Evolutionary conservation across 495 filamentous ascomycete genomes (phyloP).

Genomic region (Penicillium steckii): DNA sequence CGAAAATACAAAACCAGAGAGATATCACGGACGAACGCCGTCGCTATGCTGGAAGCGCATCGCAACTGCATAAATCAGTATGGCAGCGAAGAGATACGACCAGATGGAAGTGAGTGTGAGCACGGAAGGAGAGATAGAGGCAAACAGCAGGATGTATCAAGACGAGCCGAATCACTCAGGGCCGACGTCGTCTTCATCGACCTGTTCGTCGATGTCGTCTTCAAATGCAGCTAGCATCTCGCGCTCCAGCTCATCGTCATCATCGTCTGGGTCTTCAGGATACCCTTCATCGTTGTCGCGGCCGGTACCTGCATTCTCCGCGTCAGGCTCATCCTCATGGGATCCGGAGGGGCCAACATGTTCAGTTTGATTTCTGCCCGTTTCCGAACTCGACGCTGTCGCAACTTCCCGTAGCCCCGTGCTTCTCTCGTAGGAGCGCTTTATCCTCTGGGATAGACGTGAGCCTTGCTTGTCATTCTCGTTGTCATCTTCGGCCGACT

Average conservation of each 20-base stretch:
- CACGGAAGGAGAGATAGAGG: neutral
- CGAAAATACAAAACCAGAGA: conserved; percentile 11
- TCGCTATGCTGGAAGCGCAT: conserved; percentile 41
- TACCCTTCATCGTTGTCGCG: conserved; percentile 13
- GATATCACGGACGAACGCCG: conserved; percentile 32
- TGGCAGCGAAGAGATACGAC: conserved; percentile 7
- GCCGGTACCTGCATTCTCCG: conserved; percentile 19
- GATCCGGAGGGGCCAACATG: conserved; percentile 54
- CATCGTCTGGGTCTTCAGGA: conserved; percentile 40
- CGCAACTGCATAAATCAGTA: conserved; percentile 21
- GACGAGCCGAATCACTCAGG: conserved; percentile 17
- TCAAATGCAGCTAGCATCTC: conserved; percentile 68
- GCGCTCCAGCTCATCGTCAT: conserved; percentile 63
- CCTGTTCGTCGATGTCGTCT: conserved; percentile 38
- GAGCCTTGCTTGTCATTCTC: conserved; percentile 38
- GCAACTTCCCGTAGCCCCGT: conserved; percentile 47
- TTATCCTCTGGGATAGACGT: conserved; percentile 46
- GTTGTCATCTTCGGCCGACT: conserved; percentile 26
- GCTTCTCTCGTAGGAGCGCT: conserved; percentile 49
- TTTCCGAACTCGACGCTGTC: conserved; percentile 34
- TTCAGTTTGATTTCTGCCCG: conserved; percentile 32
- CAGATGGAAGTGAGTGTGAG: conserved; percentile 4
- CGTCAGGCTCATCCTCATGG: conserved; percentile 39
- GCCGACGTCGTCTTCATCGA: conserved; percentile 27
- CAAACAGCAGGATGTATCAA: neutral